Percentiles rank a stretch among this genome's conserved stretches.
Conservation (phyloP, 169 alveolate species). For the Plasmodium cynomolgi region DNA sequence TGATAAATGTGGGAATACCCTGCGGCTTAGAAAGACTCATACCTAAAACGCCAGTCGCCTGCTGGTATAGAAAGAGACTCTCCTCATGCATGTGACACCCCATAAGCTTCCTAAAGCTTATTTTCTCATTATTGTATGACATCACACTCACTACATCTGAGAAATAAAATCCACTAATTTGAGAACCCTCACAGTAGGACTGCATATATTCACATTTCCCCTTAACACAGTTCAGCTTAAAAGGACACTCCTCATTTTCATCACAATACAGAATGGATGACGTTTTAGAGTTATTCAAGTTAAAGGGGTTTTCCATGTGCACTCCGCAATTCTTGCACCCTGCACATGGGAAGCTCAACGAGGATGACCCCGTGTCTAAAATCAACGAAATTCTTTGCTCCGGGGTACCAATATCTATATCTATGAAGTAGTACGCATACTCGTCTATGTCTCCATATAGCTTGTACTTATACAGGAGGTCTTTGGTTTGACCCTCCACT, state of each 20-base stretch:
- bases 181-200: slow-evolving; percentile 81
- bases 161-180: slow-evolving; percentile 76
- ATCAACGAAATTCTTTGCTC: slow-evolving; percentile 76
- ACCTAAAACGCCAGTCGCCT: slow-evolving; percentile 84
- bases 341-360: slow-evolving; percentile 76
- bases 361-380: slow-evolving; percentile 85
- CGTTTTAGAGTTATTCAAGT: slow-evolving; percentile 75
- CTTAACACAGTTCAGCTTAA: slow-evolving; percentile 36
- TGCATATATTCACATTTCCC: slow-evolving; percentile 77
- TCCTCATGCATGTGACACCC: slow-evolving; percentile 80
- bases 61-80: slow-evolving; percentile 77
- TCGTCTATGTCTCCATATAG: slow-evolving; percentile 84
- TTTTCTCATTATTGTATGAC: slow-evolving; percentile 41
- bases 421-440: slow-evolving; percentile 80
- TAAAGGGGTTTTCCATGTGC: slow-evolving; percentile 75
- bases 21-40: slow-evolving; percentile 74
- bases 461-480: slow-evolving; percentile 30
- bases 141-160: slow-evolving; percentile 69
- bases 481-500: background rate
- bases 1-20: slow-evolving; percentile 63
- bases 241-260: slow-evolving; percentile 56
- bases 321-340: slow-evolving; percentile 80
- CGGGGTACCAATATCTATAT: slow-evolving; percentile 81
- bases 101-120: slow-evolving; percentile 39
- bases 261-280: slow-evolving; percentile 66